phyloP scores from a whole-genome alignment of 2,329 filamentous ascomycete genomes.

The Chaetomiaceae sp. region DNA sequence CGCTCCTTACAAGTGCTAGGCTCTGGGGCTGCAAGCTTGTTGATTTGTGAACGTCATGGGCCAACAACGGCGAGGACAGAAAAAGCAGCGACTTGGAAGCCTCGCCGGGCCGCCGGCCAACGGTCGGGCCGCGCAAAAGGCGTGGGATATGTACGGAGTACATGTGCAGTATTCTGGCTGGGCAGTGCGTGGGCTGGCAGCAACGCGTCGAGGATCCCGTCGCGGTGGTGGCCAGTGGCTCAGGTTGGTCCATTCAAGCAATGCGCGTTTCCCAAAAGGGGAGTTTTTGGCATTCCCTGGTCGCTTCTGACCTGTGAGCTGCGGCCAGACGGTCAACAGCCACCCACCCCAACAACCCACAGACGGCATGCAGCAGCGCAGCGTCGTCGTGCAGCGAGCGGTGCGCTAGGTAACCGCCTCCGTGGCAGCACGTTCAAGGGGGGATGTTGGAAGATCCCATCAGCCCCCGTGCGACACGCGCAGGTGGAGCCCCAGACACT shows the following conservation, averaged over 20 bases:
- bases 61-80: conserved; percentile 4
- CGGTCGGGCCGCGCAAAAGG: conserved; percentile 14
- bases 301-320: not conserved
- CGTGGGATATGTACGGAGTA: too few relatives aligned
- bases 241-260: conserved; percentile 20
- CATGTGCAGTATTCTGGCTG: too few relatives aligned
- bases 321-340: not conserved
- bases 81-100: conserved; percentile 6
- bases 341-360: not conserved
- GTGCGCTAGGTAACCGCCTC: conserved; percentile 4
- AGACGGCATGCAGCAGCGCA: too few relatives aligned
- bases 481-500: conserved; percentile 8
- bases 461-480: conserved; percentile 3
- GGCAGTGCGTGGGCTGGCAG: conserved; percentile 10
- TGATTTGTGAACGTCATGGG: conserved; percentile 15
- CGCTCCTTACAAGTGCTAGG: too few relatives aligned
- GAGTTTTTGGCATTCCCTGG: conserved; percentile 6
- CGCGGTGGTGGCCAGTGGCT: conserved; percentile 5
- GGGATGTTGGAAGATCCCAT: not conserved
- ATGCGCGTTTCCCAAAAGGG: conserved; percentile 17
- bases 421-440: not conserved
- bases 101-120: conserved; percentile 9
- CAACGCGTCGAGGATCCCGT: conserved; percentile 22
- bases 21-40: conserved; percentile 9
- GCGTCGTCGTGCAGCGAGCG: not conserved